These are phyloP conservation scores for Pisolithus marmoratus DNA, from an alignment of 768 basidiomycete species.

Conservation along the genomic window DNA sequence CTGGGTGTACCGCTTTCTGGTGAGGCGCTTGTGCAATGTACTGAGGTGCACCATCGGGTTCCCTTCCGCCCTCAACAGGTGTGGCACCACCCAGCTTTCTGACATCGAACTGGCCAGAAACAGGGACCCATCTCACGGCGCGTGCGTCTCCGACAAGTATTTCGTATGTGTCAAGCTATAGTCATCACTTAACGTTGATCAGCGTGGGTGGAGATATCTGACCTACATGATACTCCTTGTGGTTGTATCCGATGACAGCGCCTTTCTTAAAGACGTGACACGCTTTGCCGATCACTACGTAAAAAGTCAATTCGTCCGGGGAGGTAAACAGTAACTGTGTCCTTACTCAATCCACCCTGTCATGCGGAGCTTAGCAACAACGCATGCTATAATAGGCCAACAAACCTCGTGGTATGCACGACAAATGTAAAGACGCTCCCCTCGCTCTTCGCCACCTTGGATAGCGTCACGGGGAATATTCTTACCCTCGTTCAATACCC, in stretches of 20 bases:
- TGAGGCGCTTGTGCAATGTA: conserved; percentile 57
- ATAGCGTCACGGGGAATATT: conserved; percentile 56
- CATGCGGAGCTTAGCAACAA: conserved; percentile 4
- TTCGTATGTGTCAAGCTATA: conserved; percentile 58
- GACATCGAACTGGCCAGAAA: conserved; percentile 41
- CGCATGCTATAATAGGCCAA: neutral
- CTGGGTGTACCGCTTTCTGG: conserved; percentile 50
- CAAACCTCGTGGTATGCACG: conserved; percentile 55
- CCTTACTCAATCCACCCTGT: conserved; percentile 51
- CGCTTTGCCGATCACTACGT: conserved; percentile 62
- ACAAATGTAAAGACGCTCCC: conserved; percentile 49
- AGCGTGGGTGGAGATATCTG: neutral
- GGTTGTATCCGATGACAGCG: conserved; percentile 54
- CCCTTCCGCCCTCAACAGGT: conserved; percentile 66
- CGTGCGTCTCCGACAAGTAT: conserved; percentile 60
- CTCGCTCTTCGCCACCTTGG: conserved; percentile 48
- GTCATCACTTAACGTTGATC: neutral
- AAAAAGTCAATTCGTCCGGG: conserved; percentile 1
- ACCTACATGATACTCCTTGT: conserved; percentile 54
- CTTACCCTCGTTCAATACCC: conserved; percentile 57
- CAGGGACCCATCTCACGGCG: conserved; percentile 54
- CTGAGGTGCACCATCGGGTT: conserved; percentile 53
- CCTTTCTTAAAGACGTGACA: conserved; percentile 53
- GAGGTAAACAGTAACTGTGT: neutral
- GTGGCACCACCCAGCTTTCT: conserved; percentile 35